Base-by-base conservation (phyloP, 768 basidiomycete species). In the Leccinum rimulosum region DNA sequence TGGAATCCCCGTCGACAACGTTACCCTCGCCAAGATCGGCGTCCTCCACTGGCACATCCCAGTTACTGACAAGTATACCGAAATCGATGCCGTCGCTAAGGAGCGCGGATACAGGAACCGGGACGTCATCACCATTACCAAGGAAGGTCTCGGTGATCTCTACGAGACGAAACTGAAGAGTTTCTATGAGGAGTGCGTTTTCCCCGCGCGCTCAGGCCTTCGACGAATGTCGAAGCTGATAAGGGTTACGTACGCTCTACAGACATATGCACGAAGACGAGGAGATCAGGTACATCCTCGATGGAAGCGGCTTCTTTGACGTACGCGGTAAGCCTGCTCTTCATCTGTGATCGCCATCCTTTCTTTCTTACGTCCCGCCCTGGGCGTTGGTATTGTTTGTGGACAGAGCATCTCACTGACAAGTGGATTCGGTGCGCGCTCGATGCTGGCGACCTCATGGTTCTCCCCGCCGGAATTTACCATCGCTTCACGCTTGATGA, bases 221-320 rank as follows among this genome's bases (percentile, higher is more conserved):
- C 22, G 22, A 22, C n/a, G 40, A 14, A 17, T 40, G 17, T 40
- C 17, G 22, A 22, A 22, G 38, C 35, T 40, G 8, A 40, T 40
- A n/a, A 43, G 40, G 14, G n/a, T 43, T 9, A 43, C 9, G n/a
- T 10, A n/a, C 15, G 54, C 27, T 27, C 4, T 0, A 28, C 64
- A 92, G 91, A 66, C 94, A 97, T 66, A 82, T 98, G 79, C 95
- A 97, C 66, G 93, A 97, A 73, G 95, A 97, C 66, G 95, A 98
- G 68, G 95, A 98, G 74, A 97, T 96, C 68, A 81, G 95, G 9
- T 98, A 91, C 67, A 84, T 95, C 65, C 80, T 93, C 43, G 79
- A 82, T 0, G 95, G 96, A 17, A 85, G 84, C 45, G 95, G 93
- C 0, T 98, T 86, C 79, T 98, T 97, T 69, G 95, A 98, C 65